Evolutionary conservation across 1,139 yeast genomes (phyloP).

Genomic region (Diutina rugosa): DNA sequence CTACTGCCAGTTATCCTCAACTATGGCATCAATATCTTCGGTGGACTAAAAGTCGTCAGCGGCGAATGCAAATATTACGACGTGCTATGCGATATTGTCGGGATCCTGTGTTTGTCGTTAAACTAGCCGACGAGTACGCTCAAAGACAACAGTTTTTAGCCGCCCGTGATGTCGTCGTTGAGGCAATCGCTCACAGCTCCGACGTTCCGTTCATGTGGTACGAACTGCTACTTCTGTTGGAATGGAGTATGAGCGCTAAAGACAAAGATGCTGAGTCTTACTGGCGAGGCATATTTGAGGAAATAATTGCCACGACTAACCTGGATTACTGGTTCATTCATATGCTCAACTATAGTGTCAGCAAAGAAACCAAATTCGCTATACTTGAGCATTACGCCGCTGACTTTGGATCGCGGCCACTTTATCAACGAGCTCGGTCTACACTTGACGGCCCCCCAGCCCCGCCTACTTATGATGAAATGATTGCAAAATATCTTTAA

Average conservation of each 20-base stretch:
- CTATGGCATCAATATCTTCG: background rate
- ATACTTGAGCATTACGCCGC: background rate
- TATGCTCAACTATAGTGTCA: background rate
- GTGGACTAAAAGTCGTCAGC: background rate
- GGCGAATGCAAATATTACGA: background rate
- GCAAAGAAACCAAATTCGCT: background rate
- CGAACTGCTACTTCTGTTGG: background rate
- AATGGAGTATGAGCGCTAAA: background rate
- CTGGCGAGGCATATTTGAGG: background rate
- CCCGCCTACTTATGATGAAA: background rate
- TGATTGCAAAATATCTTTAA: background rate
- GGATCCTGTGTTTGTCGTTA: background rate
- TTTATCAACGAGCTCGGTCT: background rate
- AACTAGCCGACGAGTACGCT: background rate
- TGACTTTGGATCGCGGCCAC: background rate
- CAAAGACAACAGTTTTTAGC: background rate
- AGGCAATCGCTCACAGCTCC: background rate
- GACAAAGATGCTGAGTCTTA: background rate
- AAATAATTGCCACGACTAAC: background rate
- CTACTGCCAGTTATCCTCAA: background rate
- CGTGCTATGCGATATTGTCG: background rate
- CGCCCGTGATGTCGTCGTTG: background rate
- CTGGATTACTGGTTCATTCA: conserved; percentile 2
- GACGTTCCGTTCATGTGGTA: background rate
- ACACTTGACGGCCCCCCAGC: background rate